Conservation (phyloP, 768 basidiomycete genomes). For the Kwoniella botswanensis region DNA sequence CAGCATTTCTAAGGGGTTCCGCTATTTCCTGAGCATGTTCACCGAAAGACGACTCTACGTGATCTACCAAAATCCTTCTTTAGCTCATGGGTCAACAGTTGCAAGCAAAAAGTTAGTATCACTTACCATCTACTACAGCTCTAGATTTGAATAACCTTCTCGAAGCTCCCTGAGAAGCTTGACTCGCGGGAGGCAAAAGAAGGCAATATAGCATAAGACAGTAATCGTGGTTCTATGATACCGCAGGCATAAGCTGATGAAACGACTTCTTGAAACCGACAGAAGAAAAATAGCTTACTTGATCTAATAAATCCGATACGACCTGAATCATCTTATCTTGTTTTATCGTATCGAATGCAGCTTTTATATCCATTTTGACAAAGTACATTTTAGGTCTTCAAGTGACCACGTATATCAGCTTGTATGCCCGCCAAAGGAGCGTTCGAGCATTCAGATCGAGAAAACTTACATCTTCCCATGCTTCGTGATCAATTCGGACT, state of each 20-base stretch:
- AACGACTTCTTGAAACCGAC: neutral
- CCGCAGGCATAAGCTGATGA: conserved; percentile 1
- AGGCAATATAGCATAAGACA: conserved; percentile 64
- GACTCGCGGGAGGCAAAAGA: conserved; percentile 66
- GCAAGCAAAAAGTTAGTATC: too few species aligned
- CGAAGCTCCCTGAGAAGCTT: conserved; percentile 57
- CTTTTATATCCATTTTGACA: conserved; percentile 93
- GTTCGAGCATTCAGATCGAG: neutral
- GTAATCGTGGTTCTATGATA: conserved; percentile 33
- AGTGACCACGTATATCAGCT: neutral
- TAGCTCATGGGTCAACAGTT: neutral
- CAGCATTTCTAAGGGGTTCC: conserved; percentile 68
- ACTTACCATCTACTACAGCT: conserved; percentile 42
- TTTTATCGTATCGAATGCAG: conserved; percentile 95
- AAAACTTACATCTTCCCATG: conserved; percentile 65
- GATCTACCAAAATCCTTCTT: conserved; percentile 63
- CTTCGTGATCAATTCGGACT: conserved; percentile 59
- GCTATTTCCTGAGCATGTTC: conserved; percentile 73
- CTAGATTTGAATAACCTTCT: conserved; percentile 46
- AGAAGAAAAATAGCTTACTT: conserved; percentile 55
- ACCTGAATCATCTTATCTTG: conserved; percentile 83
- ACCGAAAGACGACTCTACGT: conserved; percentile 72
- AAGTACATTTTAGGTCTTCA: conserved; percentile 86
- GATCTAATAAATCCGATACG: conserved; percentile 68
- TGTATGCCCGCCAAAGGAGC: neutral